A percentile compares a stretch with the other conserved stretches of the same genome.
phyloP scores from a whole-genome alignment of 306 rosid genomes.

The Benincasa hispida region DNA sequence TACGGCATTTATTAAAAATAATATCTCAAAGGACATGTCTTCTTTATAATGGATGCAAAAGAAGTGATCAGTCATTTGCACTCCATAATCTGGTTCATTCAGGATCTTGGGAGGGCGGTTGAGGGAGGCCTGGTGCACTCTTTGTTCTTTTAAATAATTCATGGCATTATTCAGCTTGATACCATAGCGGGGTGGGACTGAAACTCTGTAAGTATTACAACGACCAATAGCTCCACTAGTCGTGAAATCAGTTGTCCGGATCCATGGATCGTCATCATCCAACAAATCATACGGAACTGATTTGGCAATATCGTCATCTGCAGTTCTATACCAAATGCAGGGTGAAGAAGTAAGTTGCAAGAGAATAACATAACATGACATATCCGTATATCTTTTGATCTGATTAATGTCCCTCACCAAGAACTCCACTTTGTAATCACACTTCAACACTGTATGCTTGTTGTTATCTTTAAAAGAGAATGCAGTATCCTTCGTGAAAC shows the following conservation, averaged over 20 bases:
- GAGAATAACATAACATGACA: conserved; percentile 32
- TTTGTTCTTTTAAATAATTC: conserved; percentile 30
- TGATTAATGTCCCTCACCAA: conserved; percentile 53
- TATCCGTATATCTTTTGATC: conserved; percentile 33
- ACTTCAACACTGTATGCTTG: conserved; percentile 38
- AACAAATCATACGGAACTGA: conserved; percentile 44
- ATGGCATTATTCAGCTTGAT: conserved; percentile 44
- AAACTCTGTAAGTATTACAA: conserved; percentile 49
- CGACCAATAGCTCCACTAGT: conserved; percentile 76
- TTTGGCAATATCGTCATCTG: conserved; percentile 62
- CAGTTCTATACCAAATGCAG: conserved; percentile 62
- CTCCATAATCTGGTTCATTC: conserved; percentile 55
- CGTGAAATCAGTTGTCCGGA: conserved; percentile 83
- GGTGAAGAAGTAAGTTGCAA: conserved; percentile 63
- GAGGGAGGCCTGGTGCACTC: conserved; percentile 29
- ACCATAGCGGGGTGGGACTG: conserved; percentile 66
- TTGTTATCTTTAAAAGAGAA: conserved; percentile 34
- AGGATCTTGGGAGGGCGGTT: conserved; percentile 22
- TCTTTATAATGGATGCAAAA: conserved; percentile 32
- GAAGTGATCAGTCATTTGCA: conserved; percentile 36
- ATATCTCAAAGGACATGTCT: conserved; percentile 42
- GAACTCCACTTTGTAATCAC: conserved; percentile 72
- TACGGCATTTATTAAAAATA: conserved; percentile 60
- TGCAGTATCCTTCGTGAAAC: conserved; percentile 51
- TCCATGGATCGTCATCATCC: conserved; percentile 96